A percentile compares a stretch with the other conserved stretches of the same genome.
phyloP scores from a whole-genome alignment of 768 basidiomycete genomes.

The Termitomyces sp. region DNA sequence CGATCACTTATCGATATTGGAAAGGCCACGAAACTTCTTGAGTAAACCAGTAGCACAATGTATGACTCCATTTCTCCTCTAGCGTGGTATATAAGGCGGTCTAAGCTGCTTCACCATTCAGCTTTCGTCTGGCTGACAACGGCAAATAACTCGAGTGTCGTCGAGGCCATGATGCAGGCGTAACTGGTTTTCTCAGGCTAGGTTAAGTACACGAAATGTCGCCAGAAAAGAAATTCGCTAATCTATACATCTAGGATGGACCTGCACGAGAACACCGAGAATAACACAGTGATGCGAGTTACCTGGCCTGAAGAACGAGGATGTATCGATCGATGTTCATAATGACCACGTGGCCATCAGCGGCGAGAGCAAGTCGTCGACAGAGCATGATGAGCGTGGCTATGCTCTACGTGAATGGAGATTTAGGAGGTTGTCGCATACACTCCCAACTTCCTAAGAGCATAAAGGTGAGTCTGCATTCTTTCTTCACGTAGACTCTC shows the following conservation, averaged over 20 bases:
- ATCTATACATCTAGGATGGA: conserved; percentile 37
- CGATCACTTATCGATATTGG: too few relatives aligned
- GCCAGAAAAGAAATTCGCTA: background rate
- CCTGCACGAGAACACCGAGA: conserved; percentile 36
- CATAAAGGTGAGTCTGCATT: too few relatives aligned
- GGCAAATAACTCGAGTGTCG: conserved; percentile 7
- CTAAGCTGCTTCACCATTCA: too few relatives aligned
- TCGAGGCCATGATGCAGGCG: background rate
- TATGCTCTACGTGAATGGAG: too few relatives aligned
- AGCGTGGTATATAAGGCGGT: conserved; percentile 25
- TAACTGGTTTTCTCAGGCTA: conserved; percentile 14
- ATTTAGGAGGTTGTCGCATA: too few relatives aligned
- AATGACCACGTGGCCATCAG: too few relatives aligned
- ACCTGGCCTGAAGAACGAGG: conserved; percentile 47
- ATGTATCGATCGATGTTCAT: conserved; percentile 42
- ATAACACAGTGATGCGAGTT: conserved; percentile 49
- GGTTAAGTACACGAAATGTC: conserved; percentile 4
- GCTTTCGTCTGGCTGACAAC: conserved; percentile 1
- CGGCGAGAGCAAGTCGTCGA: too few relatives aligned
- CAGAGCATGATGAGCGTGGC: too few relatives aligned
- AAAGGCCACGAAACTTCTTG: too few relatives aligned
- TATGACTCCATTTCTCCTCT: conserved; percentile 27
- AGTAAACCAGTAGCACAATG: background rate
- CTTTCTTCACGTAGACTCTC: too few relatives aligned
- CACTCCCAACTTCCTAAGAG: too few relatives aligned